Evolutionary conservation across 768 basidiomycete genomes (phyloP), one percentile per base, ranked within the genome.

Genomic region (Pleurotus ostreatus): DNA sequence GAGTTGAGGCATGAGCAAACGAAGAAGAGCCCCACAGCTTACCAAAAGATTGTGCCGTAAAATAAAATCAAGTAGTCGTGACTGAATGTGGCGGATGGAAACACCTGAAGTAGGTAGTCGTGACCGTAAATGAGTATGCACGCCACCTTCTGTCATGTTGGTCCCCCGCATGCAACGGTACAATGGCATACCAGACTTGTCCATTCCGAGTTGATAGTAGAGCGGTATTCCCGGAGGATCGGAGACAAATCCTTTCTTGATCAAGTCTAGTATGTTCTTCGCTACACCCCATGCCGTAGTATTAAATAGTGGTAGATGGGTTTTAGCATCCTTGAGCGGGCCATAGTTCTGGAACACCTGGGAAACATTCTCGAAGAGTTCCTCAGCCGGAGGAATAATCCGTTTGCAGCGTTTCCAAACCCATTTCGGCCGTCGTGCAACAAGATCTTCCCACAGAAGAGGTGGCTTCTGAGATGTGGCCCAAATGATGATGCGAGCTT

Each of bases 301-400:
- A 45, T 62, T 70, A 58, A 74, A 75, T 0, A 76, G 60, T 12
- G 71, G 67, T 0, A 56, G 41, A 0, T 61, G 58, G 0, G 71
- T 65, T 8, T 53, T 60, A 0, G 68, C 51, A 63, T 75, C 73
- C 44, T 68, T 65, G 5, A 76, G 53, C 5, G 72, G 67, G 0
- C 72, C 72, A 62, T 64, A 75, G 16, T 59, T 66, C 1, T 46
- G 16, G 45, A 75, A 71, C 2, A 75, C 65, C 0, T 61, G 34
- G 0, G 48, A 7, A 23, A 75, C 68, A 9, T 62, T 49, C 5
- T 56, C 59, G 43, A 67, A 62, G 8, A 75, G 65, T 5, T 59
- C 51, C 18, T 72, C 59, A 0, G 73, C 61, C 3, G 71, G 68
- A 8, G 74, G 71, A 23, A 76, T 68, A 12, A 61, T 59, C 0